phyloP scores from a whole-genome alignment of 306 rosid genomes.

The Cucurbita argyrosperma region DNA sequence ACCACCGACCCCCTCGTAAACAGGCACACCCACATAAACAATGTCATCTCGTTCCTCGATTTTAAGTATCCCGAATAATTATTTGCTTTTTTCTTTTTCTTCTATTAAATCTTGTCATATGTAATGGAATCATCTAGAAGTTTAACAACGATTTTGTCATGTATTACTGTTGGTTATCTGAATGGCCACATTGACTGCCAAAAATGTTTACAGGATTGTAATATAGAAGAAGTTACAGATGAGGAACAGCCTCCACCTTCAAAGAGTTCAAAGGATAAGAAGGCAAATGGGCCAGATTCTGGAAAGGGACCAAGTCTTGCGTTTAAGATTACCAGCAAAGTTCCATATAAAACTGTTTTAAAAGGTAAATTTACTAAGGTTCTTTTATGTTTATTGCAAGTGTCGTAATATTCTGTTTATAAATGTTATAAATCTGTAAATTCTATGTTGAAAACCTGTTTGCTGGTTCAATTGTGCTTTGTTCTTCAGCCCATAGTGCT shows the following conservation, averaged over 20 bases:
- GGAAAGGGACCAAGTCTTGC: constrained; percentile 53
- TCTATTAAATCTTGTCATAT: background rate
- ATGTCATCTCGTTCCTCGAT: background rate
- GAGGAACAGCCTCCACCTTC: constrained; percentile 62
- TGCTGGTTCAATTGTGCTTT: background rate
- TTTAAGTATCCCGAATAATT: background rate
- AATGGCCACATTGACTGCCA: constrained; percentile 1
- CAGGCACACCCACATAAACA: background rate
- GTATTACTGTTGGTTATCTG: background rate
- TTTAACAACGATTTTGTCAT: background rate
- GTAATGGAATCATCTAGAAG: background rate
- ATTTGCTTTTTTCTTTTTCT: background rate
- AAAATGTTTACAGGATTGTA: constrained; percentile 57
- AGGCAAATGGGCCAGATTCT: constrained; percentile 65
- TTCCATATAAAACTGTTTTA: constrained; percentile 86
- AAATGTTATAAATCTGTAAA: background rate
- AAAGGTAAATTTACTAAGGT: constrained; percentile 31
- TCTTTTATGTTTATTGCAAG: background rate
- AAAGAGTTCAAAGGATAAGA: constrained; percentile 83
- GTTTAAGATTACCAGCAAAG: constrained; percentile 74
- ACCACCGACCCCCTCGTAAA: too few species aligned
- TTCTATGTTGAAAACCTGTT: background rate
- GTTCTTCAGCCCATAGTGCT: constrained; percentile 65
- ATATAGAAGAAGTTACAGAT: constrained; percentile 63
- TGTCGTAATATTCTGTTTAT: background rate